phyloP scores from a whole-genome alignment of 1,139 yeast species.

The Suhomyces yuchorum region DNA sequence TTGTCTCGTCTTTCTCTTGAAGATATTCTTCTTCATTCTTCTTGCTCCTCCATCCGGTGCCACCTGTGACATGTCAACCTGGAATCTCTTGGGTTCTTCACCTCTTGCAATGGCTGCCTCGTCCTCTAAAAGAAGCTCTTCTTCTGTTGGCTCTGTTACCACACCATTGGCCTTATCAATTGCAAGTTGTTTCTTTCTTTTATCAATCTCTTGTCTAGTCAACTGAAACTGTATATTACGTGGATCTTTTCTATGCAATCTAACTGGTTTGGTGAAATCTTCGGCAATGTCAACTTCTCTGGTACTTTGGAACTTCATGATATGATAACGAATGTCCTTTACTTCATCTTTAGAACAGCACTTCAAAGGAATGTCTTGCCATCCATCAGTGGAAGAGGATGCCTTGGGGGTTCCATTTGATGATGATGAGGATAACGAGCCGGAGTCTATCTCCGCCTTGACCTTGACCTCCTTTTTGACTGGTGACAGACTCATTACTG shows the following conservation, averaged over 20 bases:
- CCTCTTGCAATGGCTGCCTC: slow-evolving; percentile 21
- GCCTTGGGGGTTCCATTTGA: slow-evolving; percentile 16
- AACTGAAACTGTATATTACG: slow-evolving; percentile 84
- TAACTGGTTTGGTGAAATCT: slow-evolving; percentile 77
- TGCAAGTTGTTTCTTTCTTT: slow-evolving; percentile 53
- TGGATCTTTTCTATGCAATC: slow-evolving; percentile 92
- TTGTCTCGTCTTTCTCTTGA: slow-evolving; percentile 84
- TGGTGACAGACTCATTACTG: slow-evolving; percentile 28
- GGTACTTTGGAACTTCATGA: slow-evolving; percentile 77
- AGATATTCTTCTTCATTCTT: slow-evolving; percentile 59
- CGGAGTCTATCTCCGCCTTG: slow-evolving; percentile 23
- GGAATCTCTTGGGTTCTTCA: slow-evolving; percentile 17
- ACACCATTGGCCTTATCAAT: slow-evolving; percentile 24
- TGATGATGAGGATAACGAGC: slow-evolving; percentile 6
- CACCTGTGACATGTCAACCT: slow-evolving; percentile 60
- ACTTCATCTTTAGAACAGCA: slow-evolving; percentile 76
- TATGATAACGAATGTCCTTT: slow-evolving; percentile 74
- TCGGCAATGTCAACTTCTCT: slow-evolving; percentile 68
- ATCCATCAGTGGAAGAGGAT: slow-evolving; percentile 25
- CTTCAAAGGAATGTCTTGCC: slow-evolving; percentile 70
- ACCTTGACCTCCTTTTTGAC: slow-evolving; percentile 31
- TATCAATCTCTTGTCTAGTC: slow-evolving; percentile 62
- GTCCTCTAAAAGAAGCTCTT: slow-evolving; percentile 24
- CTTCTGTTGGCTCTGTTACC: slow-evolving; percentile 32
- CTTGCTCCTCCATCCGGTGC: slow-evolving; percentile 96